Conservation (phyloP, 1,139 yeast species). For the Candida dubliniensis region DNA sequence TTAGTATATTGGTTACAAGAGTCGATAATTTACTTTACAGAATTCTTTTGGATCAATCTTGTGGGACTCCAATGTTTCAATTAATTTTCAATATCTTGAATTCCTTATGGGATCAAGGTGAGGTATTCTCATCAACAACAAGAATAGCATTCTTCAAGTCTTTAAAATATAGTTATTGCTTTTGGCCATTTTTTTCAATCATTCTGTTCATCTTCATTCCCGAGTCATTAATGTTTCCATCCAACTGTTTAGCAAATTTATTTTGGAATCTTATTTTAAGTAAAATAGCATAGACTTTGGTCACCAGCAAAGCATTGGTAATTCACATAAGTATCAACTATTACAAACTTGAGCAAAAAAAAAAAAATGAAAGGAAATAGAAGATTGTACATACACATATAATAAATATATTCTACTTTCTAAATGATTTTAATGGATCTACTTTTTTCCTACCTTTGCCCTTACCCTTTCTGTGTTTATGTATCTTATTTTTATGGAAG, state of each 20-base stretch:
- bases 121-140: slow-evolving; percentile 24
- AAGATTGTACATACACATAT: slow-evolving; percentile 1
- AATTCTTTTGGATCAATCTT: slow-evolving; percentile 50
- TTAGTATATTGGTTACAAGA: slow-evolving; percentile 43
- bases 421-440: slow-evolving; percentile 69
- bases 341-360: no score
- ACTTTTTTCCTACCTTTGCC: slow-evolving; percentile 42
- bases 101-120: slow-evolving; percentile 58
- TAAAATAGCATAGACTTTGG: slow-evolving; percentile 18
- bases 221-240: slow-evolving; percentile 51
- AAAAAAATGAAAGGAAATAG: background rate
- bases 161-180: slow-evolving; percentile 52
- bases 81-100: slow-evolving; percentile 48
- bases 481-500: slow-evolving; percentile 57
- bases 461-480: slow-evolving; percentile 42
- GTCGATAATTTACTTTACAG: slow-evolving; percentile 37
- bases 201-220: slow-evolving; percentile 51
- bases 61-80: slow-evolving; percentile 60
- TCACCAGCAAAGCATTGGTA: background rate
- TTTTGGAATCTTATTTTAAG: slow-evolving; percentile 59
- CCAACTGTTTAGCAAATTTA: slow-evolving; percentile 56
- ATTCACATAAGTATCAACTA: no score
- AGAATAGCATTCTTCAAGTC: slow-evolving; percentile 43
- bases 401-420: slow-evolving; percentile 4
- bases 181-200: slow-evolving; percentile 61